Evolutionary conservation across 345 rosid species (phyloP), one percentile per base, ranked within the genome.

Genomic region (Euclidium syriacum): DNA sequence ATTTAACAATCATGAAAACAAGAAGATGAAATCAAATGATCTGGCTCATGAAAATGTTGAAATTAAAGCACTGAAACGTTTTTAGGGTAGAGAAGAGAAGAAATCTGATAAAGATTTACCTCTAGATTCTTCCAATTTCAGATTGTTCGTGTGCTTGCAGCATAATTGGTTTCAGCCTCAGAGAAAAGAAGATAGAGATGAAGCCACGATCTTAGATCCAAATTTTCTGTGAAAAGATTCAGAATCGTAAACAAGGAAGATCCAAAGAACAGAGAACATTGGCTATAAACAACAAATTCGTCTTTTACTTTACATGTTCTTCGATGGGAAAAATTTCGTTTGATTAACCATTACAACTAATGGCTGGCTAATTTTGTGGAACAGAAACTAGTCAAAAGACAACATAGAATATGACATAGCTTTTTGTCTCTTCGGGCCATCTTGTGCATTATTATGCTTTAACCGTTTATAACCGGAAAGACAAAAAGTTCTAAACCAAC

Each of bases 301-400:
- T 33, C 0, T 30, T 9, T 16, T 30, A 30, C 29, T 52, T 48
- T 35, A 27, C 41, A 38, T 57, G 15, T 43, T 52, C 3, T 26
- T 24, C 24, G 4, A 35, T 34, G 29, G 53, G 19, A 42, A 17
- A 29, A n/a, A n/a, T n/a, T 29, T 29, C 50, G 51, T 51, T 34
- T 23, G 6, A n/a, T 32, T 40, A 48, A 58, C 43, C 34, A 59
- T 50, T 58, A 51, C 15, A 39, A 39, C 10, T 41, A 33, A 30
- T 41, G 36, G 47, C 24, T 41, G 36, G 47, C 24, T 59, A 33
- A 51, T 59, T 51, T 68, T 33, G 38, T 40, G 15, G 14, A 30
- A 52, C 24, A 49, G 7, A 68, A 49, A 48, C 52, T 49, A 47
- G 42, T 55, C 25, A 35, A 50, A 27, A 25, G 55, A 65, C 54